A percentile compares a stretch with the other conserved stretches of the same genome.
Evolutionary conservation across 495 filamentous ascomycete genomes (phyloP).

Genomic region (Aspergillus incahuasiensis): DNA sequence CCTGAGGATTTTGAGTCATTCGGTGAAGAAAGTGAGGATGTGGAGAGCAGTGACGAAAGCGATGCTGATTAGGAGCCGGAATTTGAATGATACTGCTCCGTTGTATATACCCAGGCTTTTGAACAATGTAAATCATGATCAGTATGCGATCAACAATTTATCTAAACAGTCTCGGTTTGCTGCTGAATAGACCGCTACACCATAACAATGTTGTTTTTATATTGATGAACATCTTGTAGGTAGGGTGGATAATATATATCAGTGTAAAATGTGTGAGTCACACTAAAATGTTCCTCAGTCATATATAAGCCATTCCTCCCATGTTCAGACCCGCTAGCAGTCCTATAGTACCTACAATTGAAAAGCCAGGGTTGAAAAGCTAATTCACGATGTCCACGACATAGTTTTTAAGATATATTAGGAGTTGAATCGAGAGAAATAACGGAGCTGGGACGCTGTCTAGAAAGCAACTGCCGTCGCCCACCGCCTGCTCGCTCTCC

Average conservation of each 20-base stretch:
- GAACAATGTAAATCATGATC: background rate
- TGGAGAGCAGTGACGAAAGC: slow-evolving; percentile 43
- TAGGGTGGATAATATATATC: background rate
- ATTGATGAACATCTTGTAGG: no score
- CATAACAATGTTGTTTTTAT: no score
- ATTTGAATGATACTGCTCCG: background rate
- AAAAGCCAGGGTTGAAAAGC: no score
- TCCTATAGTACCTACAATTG: no score
- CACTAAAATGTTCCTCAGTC: no score
- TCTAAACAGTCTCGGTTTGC: no score
- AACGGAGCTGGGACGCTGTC: background rate
- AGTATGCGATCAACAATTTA: no score
- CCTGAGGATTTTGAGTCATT: slow-evolving; percentile 31
- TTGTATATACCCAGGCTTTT: slow-evolving; percentile 17
- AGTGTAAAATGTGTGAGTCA: background rate
- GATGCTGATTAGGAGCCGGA: slow-evolving; percentile 27
- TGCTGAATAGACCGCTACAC: no score
- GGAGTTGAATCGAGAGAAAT: background rate
- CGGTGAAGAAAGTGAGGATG: slow-evolving; percentile 36
- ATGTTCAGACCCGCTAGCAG: no score
- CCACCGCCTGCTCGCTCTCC: slow-evolving; percentile 42
- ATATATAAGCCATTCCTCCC: no score
- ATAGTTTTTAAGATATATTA: background rate
- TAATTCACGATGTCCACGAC: no score
- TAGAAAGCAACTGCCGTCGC: slow-evolving; percentile 14